phyloP scores from a whole-genome alignment of 2,329 filamentous ascomycete genomes.

The Colletotrichum gigasporum region DNA sequence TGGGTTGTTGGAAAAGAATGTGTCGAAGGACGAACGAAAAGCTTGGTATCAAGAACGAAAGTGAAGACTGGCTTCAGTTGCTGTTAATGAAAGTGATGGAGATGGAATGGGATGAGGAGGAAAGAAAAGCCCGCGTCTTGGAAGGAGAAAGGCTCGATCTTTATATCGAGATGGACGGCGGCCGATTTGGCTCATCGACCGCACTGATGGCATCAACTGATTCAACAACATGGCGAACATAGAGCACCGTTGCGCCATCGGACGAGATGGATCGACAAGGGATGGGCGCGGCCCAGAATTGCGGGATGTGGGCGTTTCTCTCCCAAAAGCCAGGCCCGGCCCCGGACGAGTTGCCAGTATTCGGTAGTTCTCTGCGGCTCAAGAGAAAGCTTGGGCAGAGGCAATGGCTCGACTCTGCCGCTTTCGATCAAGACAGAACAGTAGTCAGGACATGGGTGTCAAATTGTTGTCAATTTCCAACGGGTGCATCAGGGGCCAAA shows the following conservation, averaged over 20 bases:
- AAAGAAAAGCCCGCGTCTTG: not conserved
- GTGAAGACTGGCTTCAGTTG: conserved; percentile 30
- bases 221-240: not conserved
- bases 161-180: conserved; percentile 14
- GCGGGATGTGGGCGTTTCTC: conserved; percentile 22
- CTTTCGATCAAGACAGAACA: conserved; percentile 10
- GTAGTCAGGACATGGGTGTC: conserved; percentile 10
- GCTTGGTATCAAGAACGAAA: conserved; percentile 21
- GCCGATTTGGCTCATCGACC: not conserved
- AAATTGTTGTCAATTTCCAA: conserved; percentile 21
- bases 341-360: conserved; percentile 9
- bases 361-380: conserved; percentile 22
- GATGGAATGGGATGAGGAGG: conserved; percentile 4
- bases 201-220: conserved; percentile 14
- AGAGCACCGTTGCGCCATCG: conserved; percentile 14
- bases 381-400: not conserved
- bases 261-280: conserved; percentile 12
- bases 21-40: conserved; percentile 17
- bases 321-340: not conserved
- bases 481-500: conserved; percentile 6
- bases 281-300: not conserved
- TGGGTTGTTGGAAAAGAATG: not conserved
- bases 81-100: conserved; percentile 27
- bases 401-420: not conserved
- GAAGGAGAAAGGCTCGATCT: not conserved